Base-by-base conservation (phyloP, 371 early-diverging fungal species). In the Mortierella polycephala region DNA sequence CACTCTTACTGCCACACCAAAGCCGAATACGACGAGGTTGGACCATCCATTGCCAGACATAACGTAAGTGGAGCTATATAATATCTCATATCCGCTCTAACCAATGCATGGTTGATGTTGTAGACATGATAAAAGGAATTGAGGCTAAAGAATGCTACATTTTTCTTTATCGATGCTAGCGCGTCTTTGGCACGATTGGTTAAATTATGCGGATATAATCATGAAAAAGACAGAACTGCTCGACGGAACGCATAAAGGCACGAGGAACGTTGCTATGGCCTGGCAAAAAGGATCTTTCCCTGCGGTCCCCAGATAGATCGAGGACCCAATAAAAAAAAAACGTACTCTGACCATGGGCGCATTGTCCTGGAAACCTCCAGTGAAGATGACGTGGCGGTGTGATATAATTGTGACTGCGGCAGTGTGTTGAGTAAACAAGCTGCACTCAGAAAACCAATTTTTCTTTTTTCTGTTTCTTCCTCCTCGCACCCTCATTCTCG, bases 21-120 rank as follows among this genome's bases (percentile, higher is more conserved):
- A 88, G 96, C 95, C 54, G 98, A 98, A 81, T 98, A 98, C 77
- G 99, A 98, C 75, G 99, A 98, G 84, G 90, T 96, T 82, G 99
- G 99, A 5, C 99, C 99, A 9, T 92, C 94, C 69, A 97, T 98
- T 83, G 92, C 92, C 67, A 91, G 99, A 69, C 96, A 96, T 85
- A 97, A 97, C 90, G 76, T 76, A 71, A 63, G 71, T 42, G 1
- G 7, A 13, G 14, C 6, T 16, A 14, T 16, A n/a, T 5, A 30
- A 20, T 0, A 2, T 49, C 16, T 30, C 30, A 30, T 30, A 30
- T 30, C 30, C 30, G 4, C 30, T 2, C 30, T 30, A 1, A 30
- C 2, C 4, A 4, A 30, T 30, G 30, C 18, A 12, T 46, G 6
- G 37, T 20, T n/a, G 39, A 11, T 6, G 50, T 1, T n/a, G 23